Conservation (phyloP, 192 early-diverging fungal genomes). For the Coemansia sp. region DNA sequence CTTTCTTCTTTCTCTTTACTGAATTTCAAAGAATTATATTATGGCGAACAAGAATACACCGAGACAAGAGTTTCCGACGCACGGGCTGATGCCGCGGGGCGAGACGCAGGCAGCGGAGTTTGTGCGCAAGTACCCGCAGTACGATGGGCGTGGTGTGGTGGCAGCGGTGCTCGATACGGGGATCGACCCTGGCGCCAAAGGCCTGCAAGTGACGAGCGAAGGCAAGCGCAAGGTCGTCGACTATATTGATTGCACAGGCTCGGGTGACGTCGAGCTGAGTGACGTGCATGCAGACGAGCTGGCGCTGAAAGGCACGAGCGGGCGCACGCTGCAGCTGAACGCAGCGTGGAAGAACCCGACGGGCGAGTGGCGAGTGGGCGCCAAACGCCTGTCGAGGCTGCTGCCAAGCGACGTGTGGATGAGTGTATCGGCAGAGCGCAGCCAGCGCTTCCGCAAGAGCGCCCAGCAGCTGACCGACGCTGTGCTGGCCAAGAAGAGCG, state of each 20-base stretch:
- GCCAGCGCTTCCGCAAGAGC: conserved; percentile 29
- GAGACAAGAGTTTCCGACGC: conserved; percentile 64
- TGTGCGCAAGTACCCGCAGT: conserved; percentile 73
- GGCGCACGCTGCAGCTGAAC: conserved; percentile 70
- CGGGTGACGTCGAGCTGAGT: conserved; percentile 68
- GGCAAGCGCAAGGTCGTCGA: conserved; percentile 91
- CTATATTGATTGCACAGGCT: conserved; percentile 93
- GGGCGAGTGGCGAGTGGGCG: conserved; percentile 80
- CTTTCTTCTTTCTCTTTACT: neutral
- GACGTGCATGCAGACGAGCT: conserved; percentile 7
- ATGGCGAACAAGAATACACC: conserved; percentile 23
- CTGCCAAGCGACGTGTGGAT: conserved; percentile 58
- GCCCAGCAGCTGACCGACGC: conserved; percentile 33
- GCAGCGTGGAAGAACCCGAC: conserved; percentile 76
- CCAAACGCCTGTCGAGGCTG: conserved; percentile 75
- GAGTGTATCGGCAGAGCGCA: conserved; percentile 58
- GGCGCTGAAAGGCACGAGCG: conserved; percentile 65
- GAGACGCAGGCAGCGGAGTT: conserved; percentile 86
- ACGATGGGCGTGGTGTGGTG: conserved; percentile 86
- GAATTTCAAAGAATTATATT: neutral
- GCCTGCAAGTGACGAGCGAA: conserved; percentile 81
- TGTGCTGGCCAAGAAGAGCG: conserved; percentile 2
- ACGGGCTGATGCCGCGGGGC: conserved; percentile 65
- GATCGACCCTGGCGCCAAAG: conserved; percentile 89
- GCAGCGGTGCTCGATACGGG: conserved; percentile 93